Evolutionary conservation across 805 yeast genomes (phyloP), one percentile per base, ranked within the genome.

Genomic region (Pichia kluyveri): DNA sequence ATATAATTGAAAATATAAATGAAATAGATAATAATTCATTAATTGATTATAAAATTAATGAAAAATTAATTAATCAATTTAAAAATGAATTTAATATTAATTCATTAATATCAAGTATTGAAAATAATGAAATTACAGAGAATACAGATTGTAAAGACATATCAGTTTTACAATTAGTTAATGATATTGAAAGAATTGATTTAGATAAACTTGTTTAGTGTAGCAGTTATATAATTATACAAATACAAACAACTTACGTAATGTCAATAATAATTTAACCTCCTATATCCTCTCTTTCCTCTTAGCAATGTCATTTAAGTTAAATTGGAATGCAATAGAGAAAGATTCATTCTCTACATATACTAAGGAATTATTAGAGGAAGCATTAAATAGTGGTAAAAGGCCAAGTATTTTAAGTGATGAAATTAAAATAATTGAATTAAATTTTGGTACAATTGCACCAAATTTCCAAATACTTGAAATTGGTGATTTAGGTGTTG

Each of bases 261-360:
- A 34, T 12, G 18, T 30, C 32, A 10, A 9, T 30, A 30, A 30
- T 9, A n/a, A n/a, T n/a, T n/a, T n/a, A n/a, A n/a, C n/a, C n/a
- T n/a, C n/a, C n/a, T n/a, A n/a, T n/a, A n/a, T n/a, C n/a, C n/a
- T n/a, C n/a, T n/a, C n/a, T n/a, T n/a, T n/a, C n/a, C n/a, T n/a
- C n/a, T n/a, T n/a, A n/a, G n/a, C n/a, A n/a, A 86, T 86, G 95
- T 83, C 93, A 8, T 85, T 87, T 59, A 77, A 82, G 51, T 82
- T 86, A 53, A 78, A 82, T 63, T 86, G 95, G 95, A 74, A 76
- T 51, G 73, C 86, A 9, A 71, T 86, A 39, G 87, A 86, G 54
- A 73, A 80, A 49, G 82, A 80, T 44, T 73, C 82, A 32, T 69
- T 83, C 54, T 71, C 80, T 28, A 66, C 69, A 30, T 82, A 85